phyloP scores from a whole-genome alignment of 345 rosid genomes.

The Cardamine occulta region DNA sequence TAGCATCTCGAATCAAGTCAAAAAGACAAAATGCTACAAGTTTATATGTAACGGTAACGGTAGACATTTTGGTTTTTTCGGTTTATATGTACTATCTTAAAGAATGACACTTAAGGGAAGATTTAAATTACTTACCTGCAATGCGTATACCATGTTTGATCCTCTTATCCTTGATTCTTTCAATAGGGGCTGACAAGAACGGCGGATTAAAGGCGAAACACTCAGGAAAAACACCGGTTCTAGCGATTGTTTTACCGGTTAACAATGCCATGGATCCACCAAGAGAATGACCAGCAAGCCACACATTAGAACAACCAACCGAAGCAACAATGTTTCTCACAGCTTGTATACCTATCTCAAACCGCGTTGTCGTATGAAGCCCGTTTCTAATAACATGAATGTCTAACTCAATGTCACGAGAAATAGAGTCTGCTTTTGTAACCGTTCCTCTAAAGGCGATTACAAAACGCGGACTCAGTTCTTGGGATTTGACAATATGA shows the following conservation, averaged over 20 bases:
- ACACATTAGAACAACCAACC: slow-evolving; percentile 67
- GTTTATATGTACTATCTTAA: background rate
- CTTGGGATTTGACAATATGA: slow-evolving; percentile 29
- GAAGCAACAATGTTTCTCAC: slow-evolving; percentile 67
- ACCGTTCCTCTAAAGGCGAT: slow-evolving; percentile 86
- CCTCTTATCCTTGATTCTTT: slow-evolving; percentile 65
- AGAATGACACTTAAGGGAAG: slow-evolving; percentile 4
- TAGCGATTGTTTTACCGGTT: slow-evolving; percentile 76
- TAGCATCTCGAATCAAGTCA: background rate
- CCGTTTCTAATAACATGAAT: slow-evolving; percentile 63
- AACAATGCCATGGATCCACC: slow-evolving; percentile 87
- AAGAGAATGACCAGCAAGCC: slow-evolving; percentile 94
- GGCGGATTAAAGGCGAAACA: slow-evolving; percentile 88
- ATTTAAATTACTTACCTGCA: slow-evolving; percentile 55
- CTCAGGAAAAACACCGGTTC: slow-evolving; percentile 57
- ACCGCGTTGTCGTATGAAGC: slow-evolving; percentile 75
- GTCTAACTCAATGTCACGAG: slow-evolving; percentile 71
- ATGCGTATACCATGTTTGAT: slow-evolving; percentile 72
- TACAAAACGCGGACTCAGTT: slow-evolving; percentile 60
- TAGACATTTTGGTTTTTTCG: background rate
- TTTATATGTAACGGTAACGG: background rate
- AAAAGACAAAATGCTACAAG: background rate
- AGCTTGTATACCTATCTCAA: slow-evolving; percentile 78
- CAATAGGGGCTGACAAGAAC: slow-evolving; percentile 74
- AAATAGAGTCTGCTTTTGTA: slow-evolving; percentile 65